Evolutionary conservation across 2,329 filamentous ascomycete genomes (phyloP), one percentile per base, ranked within the genome.

Genomic region (Xylaria sp.): DNA sequence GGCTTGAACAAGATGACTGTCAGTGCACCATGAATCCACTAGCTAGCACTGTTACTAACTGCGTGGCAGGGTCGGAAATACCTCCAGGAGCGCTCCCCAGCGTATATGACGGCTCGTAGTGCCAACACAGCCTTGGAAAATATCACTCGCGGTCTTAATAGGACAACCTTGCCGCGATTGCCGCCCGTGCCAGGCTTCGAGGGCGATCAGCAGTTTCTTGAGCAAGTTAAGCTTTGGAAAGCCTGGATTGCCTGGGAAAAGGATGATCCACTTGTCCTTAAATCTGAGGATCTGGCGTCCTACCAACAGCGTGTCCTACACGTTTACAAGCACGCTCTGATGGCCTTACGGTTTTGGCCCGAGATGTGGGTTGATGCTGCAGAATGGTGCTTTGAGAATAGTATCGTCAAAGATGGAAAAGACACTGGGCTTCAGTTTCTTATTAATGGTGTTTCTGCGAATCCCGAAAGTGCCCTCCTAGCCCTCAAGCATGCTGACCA

Each of bases 191-290:
- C 87, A 44, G 94, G 93, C 1, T 97, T 93, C 71, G 90, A 95
- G 54, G 95, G 95, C 2, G 88, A 96, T 63, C 84, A 89, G 23
- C 93, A 97, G 65, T 99, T 91, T 73, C 81, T 86, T 67, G 85
- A 90, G 49, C 96, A 99, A 76, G 88, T 97, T 46, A 87, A 91
- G 48, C 81, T 95, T 27, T 99, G 95, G 95, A 93, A 92, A 74
- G 88, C 86, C 67, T 99, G 96, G 95, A 90, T 99, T 67, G 82
- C 88, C 4, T 99, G 93, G 93, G 95, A 99, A 77, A 96, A 94
- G 76, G 89, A 91, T 17, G 95, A 99, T 72, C 93, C 92, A 1
- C 81, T 99, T 3, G 91, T 96, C 23, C 80, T 98, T 54, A 91
- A 91, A 72, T 83, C 89, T 2, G 93, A 98, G 55, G 93, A 98